Evolutionary conservation across 495 filamentous ascomycete genomes (phyloP).

Genomic region (Schizothecium vesticola): DNA sequence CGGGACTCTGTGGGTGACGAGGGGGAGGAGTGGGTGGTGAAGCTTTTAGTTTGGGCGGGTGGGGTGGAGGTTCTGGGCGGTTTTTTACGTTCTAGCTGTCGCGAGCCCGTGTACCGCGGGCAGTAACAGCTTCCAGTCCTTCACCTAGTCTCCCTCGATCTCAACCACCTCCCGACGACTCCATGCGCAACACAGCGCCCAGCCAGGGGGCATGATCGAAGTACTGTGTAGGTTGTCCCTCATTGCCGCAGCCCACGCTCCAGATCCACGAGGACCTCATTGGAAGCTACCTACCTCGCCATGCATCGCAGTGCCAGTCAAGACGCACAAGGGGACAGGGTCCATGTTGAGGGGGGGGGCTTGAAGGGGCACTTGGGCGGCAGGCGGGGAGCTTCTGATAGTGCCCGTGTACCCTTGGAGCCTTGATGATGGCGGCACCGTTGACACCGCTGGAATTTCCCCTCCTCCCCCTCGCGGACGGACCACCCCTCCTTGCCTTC

Average conservation of each 20-base stretch:
- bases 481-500: constrained; percentile 15
- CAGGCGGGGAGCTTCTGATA: constrained; percentile 1
- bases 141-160: neutral
- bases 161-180: neutral
- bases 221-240: neutral
- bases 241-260: neutral
- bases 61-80: constrained; percentile 33
- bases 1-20: constrained; percentile 7
- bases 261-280: neutral
- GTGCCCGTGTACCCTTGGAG: neutral
- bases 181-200: constrained; percentile 6
- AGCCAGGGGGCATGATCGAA: neutral
- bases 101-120: no score
- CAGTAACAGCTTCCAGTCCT: neutral
- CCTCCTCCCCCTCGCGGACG: constrained; percentile 16
- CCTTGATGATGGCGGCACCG: neutral
- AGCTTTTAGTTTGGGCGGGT: constrained; percentile 32
- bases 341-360: neutral
- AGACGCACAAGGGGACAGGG: neutral
- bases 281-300: neutral
- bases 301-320: neutral
- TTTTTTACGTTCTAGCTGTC: no score
- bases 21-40: constrained; percentile 20
- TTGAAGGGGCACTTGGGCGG: no score
- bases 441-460: constrained; percentile 6